A percentile compares a stretch with the other conserved stretches of the same genome.
phyloP scores from a whole-genome alignment of 2,329 filamentous ascomycete genomes.

The Epichloe uncinata region DNA sequence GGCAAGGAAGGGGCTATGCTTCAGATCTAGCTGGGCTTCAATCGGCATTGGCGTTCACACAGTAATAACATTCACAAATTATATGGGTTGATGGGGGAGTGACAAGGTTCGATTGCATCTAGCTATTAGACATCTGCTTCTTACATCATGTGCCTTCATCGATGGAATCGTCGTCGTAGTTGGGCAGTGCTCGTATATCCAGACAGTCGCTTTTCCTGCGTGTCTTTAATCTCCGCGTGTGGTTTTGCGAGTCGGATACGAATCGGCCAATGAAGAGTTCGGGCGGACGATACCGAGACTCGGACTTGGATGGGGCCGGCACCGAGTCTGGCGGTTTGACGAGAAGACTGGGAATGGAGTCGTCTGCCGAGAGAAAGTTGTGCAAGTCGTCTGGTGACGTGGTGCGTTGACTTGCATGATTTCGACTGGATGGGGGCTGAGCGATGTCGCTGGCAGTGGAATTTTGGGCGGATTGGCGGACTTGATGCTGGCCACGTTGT shows the following conservation, averaged over 20 bases:
- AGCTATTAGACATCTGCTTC: not conserved
- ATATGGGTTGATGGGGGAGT: no score
- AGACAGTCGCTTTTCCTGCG: conserved; percentile 15
- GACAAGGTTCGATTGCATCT: not conserved
- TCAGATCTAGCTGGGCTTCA: no score
- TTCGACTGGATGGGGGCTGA: conserved; percentile 5
- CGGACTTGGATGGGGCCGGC: not conserved
- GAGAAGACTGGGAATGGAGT: conserved; percentile 6
- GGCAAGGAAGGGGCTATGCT: no score
- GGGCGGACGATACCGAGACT: conserved; percentile 4
- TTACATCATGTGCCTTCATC: conserved; percentile 8
- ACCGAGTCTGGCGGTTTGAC: not conserved
- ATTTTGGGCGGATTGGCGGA: not conserved
- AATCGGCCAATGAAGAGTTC: conserved; percentile 18
- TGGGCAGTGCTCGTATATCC: conserved; percentile 20
- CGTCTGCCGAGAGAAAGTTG: not conserved
- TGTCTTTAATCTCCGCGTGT: conserved; percentile 7
- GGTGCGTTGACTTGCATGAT: not conserved
- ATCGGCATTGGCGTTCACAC: no score
- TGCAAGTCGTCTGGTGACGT: not conserved
- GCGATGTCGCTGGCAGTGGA: not conserved
- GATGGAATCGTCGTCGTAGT: conserved; percentile 21
- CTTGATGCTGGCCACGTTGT: not conserved
- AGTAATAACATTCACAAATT: no score
- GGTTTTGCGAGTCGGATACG: conserved; percentile 5